Conservation (phyloP, 2,329 filamentous ascomycete genomes). For the Cladosporium sphaerospermum region DNA sequence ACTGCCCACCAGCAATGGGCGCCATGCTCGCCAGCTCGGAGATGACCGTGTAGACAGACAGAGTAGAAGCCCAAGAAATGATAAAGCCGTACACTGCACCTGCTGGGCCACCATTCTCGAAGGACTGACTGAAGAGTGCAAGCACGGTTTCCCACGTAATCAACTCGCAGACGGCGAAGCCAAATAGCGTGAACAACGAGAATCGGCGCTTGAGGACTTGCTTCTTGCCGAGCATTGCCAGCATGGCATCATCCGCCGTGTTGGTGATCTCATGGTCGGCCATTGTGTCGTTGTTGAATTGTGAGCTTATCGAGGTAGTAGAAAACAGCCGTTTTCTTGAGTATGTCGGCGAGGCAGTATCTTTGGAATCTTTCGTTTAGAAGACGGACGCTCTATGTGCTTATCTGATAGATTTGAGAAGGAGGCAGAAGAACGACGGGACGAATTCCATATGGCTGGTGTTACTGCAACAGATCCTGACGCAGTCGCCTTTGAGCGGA, state of each 20-base stretch:
- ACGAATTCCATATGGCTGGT: neutral
- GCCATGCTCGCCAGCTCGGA: constrained; percentile 44
- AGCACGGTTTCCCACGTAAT: constrained; percentile 44
- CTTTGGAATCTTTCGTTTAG: neutral
- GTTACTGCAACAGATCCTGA: neutral
- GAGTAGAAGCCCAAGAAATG: constrained; percentile 45
- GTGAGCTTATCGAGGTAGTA: no score
- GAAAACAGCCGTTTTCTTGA: neutral
- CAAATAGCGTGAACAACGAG: constrained; percentile 38
- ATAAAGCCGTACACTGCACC: constrained; percentile 49
- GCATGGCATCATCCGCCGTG: constrained; percentile 30
- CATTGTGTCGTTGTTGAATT: no score
- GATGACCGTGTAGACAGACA: constrained; percentile 43
- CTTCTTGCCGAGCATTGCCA: constrained; percentile 41
- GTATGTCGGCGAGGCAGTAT: neutral
- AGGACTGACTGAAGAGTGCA: constrained; percentile 37
- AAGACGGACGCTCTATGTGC: neutral
- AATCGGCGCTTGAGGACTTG: constrained; percentile 41
- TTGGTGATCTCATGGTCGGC: constrained; percentile 2
- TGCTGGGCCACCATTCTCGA: constrained; percentile 42
- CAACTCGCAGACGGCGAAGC: constrained; percentile 40
- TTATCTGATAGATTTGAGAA: constrained; percentile 29
- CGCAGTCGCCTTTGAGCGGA: no score
- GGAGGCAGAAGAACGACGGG: constrained; percentile 26
- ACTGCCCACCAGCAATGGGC: constrained; percentile 41